Evolutionary conservation across 1,139 yeast genomes (phyloP).

Genomic region (Zhuliangozyma blackwelliae): DNA sequence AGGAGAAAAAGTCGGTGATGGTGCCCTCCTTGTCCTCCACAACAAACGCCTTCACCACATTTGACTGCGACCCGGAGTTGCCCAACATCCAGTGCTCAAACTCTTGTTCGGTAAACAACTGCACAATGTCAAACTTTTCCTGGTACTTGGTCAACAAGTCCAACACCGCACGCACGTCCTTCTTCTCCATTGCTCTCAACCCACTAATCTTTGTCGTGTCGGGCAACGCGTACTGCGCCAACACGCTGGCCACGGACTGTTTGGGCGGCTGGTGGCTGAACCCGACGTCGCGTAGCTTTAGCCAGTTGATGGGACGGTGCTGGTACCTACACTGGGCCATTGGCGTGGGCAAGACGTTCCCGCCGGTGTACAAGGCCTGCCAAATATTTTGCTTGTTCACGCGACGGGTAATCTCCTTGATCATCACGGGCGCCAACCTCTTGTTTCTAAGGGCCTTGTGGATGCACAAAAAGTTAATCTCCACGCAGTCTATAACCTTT

Average conservation of each 20-base stretch:
- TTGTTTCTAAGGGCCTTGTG: constrained; percentile 93
- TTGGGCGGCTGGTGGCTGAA: constrained; percentile 76
- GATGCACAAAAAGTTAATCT: constrained; percentile 88
- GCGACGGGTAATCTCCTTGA: constrained; percentile 90
- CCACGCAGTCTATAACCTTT: constrained; percentile 60
- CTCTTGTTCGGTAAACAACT: constrained; percentile 66
- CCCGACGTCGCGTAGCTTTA: constrained; percentile 83
- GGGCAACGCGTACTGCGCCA: constrained; percentile 73
- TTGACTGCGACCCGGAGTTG: constrained; percentile 20
- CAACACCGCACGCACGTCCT: constrained; percentile 64
- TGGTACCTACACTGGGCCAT: constrained; percentile 86
- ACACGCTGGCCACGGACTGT: constrained; percentile 76
- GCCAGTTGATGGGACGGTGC: constrained; percentile 94
- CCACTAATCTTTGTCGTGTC: constrained; percentile 53
- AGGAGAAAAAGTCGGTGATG: constrained; percentile 85
- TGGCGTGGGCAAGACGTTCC: constrained; percentile 87
- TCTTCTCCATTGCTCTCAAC: constrained; percentile 55
- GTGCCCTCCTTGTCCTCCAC: constrained; percentile 63
- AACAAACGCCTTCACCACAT: constrained; percentile 75
- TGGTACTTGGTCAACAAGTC: constrained; percentile 60
- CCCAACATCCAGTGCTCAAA: constrained; percentile 79
- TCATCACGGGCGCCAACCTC: constrained; percentile 88
- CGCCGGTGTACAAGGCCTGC: constrained; percentile 97
- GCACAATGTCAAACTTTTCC: constrained; percentile 66
- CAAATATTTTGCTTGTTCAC: constrained; percentile 80